Conservation (phyloP, 163 green algal species). For the Chloromonas sp. region DNA sequence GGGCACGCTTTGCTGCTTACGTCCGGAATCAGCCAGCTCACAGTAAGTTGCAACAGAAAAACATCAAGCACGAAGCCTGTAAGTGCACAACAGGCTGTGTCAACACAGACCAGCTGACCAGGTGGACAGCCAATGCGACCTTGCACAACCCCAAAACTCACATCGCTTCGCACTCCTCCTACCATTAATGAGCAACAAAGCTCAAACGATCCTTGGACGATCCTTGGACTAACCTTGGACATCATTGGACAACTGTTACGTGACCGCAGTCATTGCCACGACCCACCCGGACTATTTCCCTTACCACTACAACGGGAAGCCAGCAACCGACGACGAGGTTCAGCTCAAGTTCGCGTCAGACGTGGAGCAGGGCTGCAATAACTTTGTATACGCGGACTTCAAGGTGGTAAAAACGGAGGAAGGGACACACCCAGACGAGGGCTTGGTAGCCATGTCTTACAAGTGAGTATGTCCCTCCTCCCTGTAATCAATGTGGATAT, state of each 20-base stretch:
- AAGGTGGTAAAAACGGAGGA: not conserved
- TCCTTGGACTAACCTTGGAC: too few relatives aligned
- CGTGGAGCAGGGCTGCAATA: not conserved
- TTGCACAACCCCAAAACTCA: too few relatives aligned
- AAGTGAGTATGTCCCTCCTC: not conserved
- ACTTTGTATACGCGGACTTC: slow-evolving; percentile 1
- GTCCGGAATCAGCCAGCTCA: not conserved
- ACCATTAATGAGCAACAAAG: too few relatives aligned
- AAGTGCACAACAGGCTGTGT: too few relatives aligned
- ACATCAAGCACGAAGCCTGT: too few relatives aligned
- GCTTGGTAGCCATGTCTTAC: not conserved
- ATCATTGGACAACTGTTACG: too few relatives aligned
- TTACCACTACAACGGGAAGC: slow-evolving; percentile 17
- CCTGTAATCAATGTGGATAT: too few relatives aligned
- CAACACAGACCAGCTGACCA: too few relatives aligned
- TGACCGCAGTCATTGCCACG: slow-evolving; percentile 10
- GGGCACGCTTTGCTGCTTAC: slow-evolving; percentile 21
- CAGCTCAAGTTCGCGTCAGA: not conserved
- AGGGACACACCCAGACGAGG: not conserved
- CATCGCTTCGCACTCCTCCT: too few relatives aligned
- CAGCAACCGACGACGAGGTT: not conserved
- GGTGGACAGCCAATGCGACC: too few relatives aligned
- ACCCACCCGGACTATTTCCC: slow-evolving; percentile 27
- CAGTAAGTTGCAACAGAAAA: not conserved
- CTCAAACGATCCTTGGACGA: too few relatives aligned